Conservation (phyloP, 148 eudicot species). For the Polygonum maritimum region DNA sequence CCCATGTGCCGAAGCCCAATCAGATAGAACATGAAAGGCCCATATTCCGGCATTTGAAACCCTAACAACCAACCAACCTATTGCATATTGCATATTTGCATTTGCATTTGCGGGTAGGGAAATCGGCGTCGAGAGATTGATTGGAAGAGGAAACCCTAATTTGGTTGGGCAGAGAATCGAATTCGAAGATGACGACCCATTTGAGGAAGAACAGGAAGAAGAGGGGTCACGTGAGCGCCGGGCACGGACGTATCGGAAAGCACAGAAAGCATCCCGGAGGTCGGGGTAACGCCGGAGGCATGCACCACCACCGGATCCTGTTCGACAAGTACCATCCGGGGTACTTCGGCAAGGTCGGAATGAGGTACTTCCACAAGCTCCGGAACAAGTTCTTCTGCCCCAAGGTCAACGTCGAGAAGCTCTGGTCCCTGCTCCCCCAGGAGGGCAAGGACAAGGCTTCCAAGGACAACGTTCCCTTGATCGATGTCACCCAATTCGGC, state of each 20-base stretch:
- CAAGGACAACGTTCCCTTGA: slow-evolving; percentile 6
- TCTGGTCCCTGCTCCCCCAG: slow-evolving; percentile 14
- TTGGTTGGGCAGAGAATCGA: neutral
- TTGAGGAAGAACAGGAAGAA: slow-evolving; percentile 16
- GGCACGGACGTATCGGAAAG: slow-evolving; percentile 19
- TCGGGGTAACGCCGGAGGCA: slow-evolving; percentile 18
- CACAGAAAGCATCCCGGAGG: slow-evolving; percentile 19
- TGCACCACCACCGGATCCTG: slow-evolving; percentile 18
- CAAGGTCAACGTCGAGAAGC: slow-evolving; percentile 11
- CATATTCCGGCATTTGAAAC: neutral
- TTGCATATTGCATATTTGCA: too few relatives aligned
- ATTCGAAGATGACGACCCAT: slow-evolving; percentile 11
- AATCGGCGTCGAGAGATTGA: too few relatives aligned
- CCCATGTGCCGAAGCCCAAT: neutral
- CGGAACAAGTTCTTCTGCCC: slow-evolving; percentile 18
- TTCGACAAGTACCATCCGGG: slow-evolving; percentile 22
- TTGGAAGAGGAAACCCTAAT: too few relatives aligned
- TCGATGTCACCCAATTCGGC: slow-evolving; percentile 16
- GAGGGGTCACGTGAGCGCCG: slow-evolving; percentile 18
- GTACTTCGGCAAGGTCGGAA: slow-evolving; percentile 17
- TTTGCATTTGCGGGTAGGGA: too few relatives aligned
- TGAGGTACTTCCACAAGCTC: slow-evolving; percentile 16
- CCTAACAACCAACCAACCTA: neutral
- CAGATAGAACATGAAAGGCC: neutral
- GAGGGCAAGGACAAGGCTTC: slow-evolving; percentile 11